Conservation (phyloP, 306 rosid genomes). For the Oxytropis ochrocephala region DNA sequence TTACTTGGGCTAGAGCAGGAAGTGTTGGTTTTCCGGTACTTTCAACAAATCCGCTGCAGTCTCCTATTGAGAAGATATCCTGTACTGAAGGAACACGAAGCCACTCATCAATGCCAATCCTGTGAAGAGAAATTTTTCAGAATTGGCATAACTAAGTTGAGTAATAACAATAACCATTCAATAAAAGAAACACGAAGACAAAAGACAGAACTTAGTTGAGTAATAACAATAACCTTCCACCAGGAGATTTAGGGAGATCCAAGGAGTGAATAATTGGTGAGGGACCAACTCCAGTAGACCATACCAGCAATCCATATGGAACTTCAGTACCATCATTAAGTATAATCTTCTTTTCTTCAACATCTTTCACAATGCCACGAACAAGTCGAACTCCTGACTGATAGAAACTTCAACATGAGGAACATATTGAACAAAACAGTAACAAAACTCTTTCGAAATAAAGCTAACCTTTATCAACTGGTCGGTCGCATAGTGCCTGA, state of each 20-base stretch:
- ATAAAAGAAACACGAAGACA: neutral
- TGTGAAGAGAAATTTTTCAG: constrained; percentile 26
- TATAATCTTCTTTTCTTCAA: constrained; percentile 55
- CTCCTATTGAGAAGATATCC: constrained; percentile 86
- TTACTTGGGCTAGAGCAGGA: constrained; percentile 95
- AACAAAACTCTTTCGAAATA: neutral
- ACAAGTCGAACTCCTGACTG: constrained; percentile 99
- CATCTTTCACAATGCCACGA: constrained; percentile 86
- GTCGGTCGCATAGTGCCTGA: constrained; percentile 72
- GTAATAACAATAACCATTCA: neutral
- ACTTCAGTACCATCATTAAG: constrained; percentile 92
- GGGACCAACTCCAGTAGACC: constrained; percentile 99
- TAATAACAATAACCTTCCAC: constrained; percentile 65
- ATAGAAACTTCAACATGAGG: constrained; percentile 14
- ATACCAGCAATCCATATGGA: constrained; percentile 87
- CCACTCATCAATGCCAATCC: constrained; percentile 96
- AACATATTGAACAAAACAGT: neutral
- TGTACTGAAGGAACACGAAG: constrained; percentile 65
- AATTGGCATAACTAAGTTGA: neutral
- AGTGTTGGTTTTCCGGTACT: constrained; percentile 79
- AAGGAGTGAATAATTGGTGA: constrained; percentile 52
- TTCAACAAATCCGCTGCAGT: constrained; percentile 89
- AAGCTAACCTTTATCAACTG: constrained; percentile 79
- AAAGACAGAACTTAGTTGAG: neutral
- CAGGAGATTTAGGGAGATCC: constrained; percentile 83